phyloP scores from a whole-genome alignment of 2,329 filamentous ascomycete species.

The Fusarium euwallaceae region DNA sequence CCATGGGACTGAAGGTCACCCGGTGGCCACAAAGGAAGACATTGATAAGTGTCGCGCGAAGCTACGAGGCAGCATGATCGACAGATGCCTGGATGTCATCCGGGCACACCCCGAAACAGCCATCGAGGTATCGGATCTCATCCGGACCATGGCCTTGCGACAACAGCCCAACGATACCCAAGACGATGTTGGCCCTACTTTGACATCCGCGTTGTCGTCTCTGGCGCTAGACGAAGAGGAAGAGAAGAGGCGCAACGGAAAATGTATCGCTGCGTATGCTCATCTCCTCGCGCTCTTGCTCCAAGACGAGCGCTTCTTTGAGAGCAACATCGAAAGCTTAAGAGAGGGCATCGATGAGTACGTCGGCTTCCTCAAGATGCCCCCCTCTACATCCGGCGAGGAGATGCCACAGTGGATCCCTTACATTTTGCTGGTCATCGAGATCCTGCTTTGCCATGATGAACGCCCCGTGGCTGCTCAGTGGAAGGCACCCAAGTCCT shows the following conservation, averaged over 20 bases:
- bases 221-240: slow-evolving; percentile 73
- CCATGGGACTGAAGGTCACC: slow-evolving; percentile 25
- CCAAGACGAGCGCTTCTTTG: slow-evolving; percentile 85
- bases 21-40: slow-evolving; percentile 73
- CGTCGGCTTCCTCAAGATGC: slow-evolving; percentile 81
- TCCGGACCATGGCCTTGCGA: slow-evolving; percentile 77
- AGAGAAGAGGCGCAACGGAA: slow-evolving; percentile 72
- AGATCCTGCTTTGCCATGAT: slow-evolving; percentile 91
- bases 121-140: slow-evolving; percentile 90
- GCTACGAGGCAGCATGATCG: slow-evolving; percentile 84
- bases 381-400: slow-evolving; percentile 75
- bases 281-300: slow-evolving; percentile 91
- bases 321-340: slow-evolving; percentile 78
- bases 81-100: slow-evolving; percentile 90
- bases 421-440: slow-evolving; percentile 88
- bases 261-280: slow-evolving; percentile 85
- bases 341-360: slow-evolving; percentile 83
- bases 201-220: slow-evolving; percentile 86
- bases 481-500: slow-evolving; percentile 72
- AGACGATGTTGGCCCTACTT: slow-evolving; percentile 82
- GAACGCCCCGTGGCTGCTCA: slow-evolving; percentile 80
- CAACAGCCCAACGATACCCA: slow-evolving; percentile 67
- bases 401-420: slow-evolving; percentile 94
- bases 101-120: slow-evolving; percentile 89
- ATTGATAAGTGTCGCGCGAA: slow-evolving; percentile 80